phyloP scores from a whole-genome alignment of 208 protist species.

The Leishmania guyanensis region DNA sequence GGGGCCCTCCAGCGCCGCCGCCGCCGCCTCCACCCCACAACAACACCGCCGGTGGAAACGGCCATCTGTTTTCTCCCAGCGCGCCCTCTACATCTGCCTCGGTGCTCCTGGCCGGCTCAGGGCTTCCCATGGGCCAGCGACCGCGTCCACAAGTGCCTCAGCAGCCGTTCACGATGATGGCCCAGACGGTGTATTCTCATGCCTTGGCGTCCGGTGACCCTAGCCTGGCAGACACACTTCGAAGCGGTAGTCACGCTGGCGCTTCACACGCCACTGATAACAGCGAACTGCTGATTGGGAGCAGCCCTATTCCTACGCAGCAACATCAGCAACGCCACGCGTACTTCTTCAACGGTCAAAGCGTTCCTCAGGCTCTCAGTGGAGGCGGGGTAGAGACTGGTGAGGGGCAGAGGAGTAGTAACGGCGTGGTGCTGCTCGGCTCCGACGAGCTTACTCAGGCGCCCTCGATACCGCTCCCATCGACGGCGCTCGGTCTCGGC shows the following conservation, averaged over 20 bases:
- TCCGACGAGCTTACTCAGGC: slow-evolving; percentile 21
- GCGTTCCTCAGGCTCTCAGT: neutral
- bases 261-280: neutral
- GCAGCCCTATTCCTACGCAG: slow-evolving; percentile 22
- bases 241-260: neutral
- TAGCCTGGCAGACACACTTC: slow-evolving; percentile 26
- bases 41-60: neutral
- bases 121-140: slow-evolving; percentile 10
- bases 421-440: slow-evolving; percentile 15
- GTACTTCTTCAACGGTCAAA: neutral
- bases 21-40: neutral
- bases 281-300: slow-evolving; percentile 29
- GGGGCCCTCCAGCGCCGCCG: neutral
- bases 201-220: neutral
- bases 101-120: neutral
- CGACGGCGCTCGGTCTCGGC: neutral
- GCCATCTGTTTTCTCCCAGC: neutral
- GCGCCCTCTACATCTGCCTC: slow-evolving; percentile 5
- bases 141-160: neutral
- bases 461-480: neutral
- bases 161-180: neutral
- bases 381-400: neutral
- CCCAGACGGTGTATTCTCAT: neutral
- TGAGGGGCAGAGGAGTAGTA: neutral
- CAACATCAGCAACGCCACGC: neutral